Percentiles rank a stretch among this genome's conserved stretches.
Conservation (phyloP, 441 rosid genomes). For the Raphanus hybrid region DNA sequence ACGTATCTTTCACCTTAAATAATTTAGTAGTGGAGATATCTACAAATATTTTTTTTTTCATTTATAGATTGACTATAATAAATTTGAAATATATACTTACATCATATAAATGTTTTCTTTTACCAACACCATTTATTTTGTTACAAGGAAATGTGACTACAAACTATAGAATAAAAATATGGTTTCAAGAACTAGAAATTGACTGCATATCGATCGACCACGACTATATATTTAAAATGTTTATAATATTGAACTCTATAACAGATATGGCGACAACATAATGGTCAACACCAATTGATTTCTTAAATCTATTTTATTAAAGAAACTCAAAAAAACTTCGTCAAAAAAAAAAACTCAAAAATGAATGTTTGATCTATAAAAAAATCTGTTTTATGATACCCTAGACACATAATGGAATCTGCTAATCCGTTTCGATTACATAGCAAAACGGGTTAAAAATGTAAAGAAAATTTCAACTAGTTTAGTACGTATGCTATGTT, state of each 20-base stretch:
- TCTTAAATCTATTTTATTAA: background rate
- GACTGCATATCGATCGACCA: background rate
- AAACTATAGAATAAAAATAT: background rate
- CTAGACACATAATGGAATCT: background rate
- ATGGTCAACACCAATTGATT: background rate
- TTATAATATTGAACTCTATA: background rate
- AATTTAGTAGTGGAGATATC: background rate
- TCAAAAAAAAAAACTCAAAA: no score
- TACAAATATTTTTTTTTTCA: background rate
- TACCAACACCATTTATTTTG: background rate
- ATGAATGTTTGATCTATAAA: background rate
- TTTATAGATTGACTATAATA: background rate
- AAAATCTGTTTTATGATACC: background rate
- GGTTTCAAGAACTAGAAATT: background rate
- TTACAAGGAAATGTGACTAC: background rate
- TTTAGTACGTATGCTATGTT: background rate
- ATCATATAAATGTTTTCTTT: background rate
- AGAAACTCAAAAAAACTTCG: background rate
- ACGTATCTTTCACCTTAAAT: constrained; percentile 23
- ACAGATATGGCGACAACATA: background rate
- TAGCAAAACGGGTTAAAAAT: background rate
- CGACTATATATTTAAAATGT: background rate
- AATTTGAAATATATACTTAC: background rate
- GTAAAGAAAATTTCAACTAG: background rate
- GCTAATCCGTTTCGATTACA: background rate